Conservation (phyloP, 1,139 yeast genomes). For the Debaryomycetaceae sp. region DNA sequence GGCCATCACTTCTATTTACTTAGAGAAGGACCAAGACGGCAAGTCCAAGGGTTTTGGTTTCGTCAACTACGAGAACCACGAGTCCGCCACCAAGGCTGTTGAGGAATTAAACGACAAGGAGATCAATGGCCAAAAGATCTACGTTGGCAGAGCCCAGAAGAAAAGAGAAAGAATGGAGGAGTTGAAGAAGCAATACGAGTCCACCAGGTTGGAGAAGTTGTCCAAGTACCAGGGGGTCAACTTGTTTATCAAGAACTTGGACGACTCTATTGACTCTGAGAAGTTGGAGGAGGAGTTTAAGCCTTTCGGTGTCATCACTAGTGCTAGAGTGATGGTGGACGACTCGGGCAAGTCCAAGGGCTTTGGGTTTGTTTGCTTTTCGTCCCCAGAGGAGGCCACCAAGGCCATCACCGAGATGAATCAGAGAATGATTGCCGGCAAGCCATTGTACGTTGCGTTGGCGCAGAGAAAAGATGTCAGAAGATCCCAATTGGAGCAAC, state of each 20-base stretch:
- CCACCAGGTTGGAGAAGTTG: conserved; percentile 86
- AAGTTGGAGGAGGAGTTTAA: conserved; percentile 87
- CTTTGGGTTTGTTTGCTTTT: conserved; percentile 97
- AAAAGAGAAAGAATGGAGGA: conserved; percentile 97
- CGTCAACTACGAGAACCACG: conserved; percentile 85
- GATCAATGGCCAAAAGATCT: conserved; percentile 77
- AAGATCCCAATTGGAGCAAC: conserved; percentile 96
- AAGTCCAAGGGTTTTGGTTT: conserved; percentile 96
- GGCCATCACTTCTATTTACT: conserved; percentile 75
- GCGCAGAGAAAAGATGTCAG: conserved; percentile 99
- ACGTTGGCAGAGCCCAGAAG: conserved; percentile 99
- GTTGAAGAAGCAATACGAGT: conserved; percentile 92
- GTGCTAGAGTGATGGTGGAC: conserved; percentile 95
- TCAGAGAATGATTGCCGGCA: conserved; percentile 92
- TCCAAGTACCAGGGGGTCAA: conserved; percentile 97
- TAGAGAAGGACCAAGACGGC: conserved; percentile 82
- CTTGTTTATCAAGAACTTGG: conserved; percentile 94
- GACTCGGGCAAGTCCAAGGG: conserved; percentile 96
- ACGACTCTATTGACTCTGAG: conserved; percentile 89
- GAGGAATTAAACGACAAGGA: conserved; percentile 89
- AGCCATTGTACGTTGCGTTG: conserved; percentile 97
- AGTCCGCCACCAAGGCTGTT: conserved; percentile 85
- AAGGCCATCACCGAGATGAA: conserved; percentile 98
- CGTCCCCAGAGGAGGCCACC: conserved; percentile 98
- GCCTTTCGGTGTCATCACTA: conserved; percentile 91